Percentiles rank a stretch among this genome's conserved stretches.
These are phyloP conservation scores for Solanum chilense DNA, from an alignment of 257 asterid species.

Conservation along the genomic window DNA sequence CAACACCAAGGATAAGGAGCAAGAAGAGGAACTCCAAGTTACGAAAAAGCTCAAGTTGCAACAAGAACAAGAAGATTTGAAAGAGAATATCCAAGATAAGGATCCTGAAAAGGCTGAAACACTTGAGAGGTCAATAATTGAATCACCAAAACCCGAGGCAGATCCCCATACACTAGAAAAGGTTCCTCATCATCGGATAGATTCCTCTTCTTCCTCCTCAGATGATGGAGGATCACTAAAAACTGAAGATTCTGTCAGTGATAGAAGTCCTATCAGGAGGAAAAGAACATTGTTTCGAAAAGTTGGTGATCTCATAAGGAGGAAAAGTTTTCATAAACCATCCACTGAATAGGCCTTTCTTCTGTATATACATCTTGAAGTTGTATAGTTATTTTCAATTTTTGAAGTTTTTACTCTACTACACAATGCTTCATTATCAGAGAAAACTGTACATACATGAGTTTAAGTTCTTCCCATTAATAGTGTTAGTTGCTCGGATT, in stretches of 20 bases:
- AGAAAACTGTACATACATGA: neutral
- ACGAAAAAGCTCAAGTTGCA: slow-evolving; percentile 20
- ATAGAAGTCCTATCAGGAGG: slow-evolving; percentile 21
- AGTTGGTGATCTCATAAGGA: slow-evolving; percentile 48
- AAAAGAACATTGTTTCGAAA: slow-evolving; percentile 44
- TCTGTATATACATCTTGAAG: neutral
- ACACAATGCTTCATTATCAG: neutral
- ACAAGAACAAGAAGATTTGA: slow-evolving; percentile 19
- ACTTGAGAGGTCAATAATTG: slow-evolving; percentile 48
- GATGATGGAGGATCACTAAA: slow-evolving; percentile 19
- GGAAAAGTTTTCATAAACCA: slow-evolving; percentile 29
- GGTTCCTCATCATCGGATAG: neutral
- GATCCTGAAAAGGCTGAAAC: slow-evolving; percentile 61
- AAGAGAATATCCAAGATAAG: slow-evolving; percentile 13
- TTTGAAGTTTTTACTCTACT: no score
- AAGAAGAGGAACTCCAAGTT: neutral
- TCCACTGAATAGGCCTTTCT: neutral
- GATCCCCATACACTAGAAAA: slow-evolving; percentile 3
- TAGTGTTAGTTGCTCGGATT: neutral
- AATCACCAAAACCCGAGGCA: slow-evolving; percentile 9
- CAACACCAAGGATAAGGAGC: neutral
- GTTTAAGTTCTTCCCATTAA: neutral
- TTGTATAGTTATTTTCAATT: no score
- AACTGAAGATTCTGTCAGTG: slow-evolving; percentile 23
- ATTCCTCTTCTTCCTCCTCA: slow-evolving; percentile 19